Evolutionary conservation across 1,284 basidiomycete species (phyloP).

Genomic region (Cryptococcus hybrid): DNA sequence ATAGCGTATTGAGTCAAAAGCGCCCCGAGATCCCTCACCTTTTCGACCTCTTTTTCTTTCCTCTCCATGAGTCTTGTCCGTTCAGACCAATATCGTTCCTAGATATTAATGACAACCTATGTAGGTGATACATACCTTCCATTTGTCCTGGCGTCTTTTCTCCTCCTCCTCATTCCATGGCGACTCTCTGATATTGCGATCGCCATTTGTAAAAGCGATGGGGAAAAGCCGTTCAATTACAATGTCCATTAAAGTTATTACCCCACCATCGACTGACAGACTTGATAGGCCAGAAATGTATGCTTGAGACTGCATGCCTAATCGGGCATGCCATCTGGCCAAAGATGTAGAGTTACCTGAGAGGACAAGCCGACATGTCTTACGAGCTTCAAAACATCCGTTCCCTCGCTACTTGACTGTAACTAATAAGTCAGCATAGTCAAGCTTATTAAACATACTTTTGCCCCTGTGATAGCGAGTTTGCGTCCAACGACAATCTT

Average conservation of each 20-base stretch:
- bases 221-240: conserved; percentile 69
- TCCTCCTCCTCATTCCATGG: conserved; percentile 74
- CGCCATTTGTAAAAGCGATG: conserved; percentile 49
- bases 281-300: conserved; percentile 75
- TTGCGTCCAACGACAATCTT: conserved; percentile 76
- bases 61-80: conserved; percentile 30
- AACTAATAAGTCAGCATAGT: conserved; percentile 55
- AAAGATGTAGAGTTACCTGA: conserved; percentile 82
- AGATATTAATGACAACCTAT: neutral
- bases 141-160: conserved; percentile 58
- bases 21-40: conserved; percentile 26
- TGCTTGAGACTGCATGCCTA: conserved; percentile 66
- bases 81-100: conserved; percentile 39
- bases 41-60: conserved; percentile 31
- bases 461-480: conserved; percentile 74
- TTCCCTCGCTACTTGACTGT: conserved; percentile 68
- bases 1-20: conserved; percentile 26
- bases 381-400: conserved; percentile 81
- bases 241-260: conserved; percentile 72
- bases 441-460: conserved; percentile 58
- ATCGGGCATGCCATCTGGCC: conserved; percentile 79
- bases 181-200: conserved; percentile 57
- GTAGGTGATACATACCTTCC: conserved; percentile 60
- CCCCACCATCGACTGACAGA: conserved; percentile 77
- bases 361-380: conserved; percentile 63